A percentile compares a stretch with the other conserved stretches of the same genome.
These are phyloP conservation scores for Rhizophora apiculata DNA, from an alignment of 345 rosid genomes.

Conservation along the genomic window DNA sequence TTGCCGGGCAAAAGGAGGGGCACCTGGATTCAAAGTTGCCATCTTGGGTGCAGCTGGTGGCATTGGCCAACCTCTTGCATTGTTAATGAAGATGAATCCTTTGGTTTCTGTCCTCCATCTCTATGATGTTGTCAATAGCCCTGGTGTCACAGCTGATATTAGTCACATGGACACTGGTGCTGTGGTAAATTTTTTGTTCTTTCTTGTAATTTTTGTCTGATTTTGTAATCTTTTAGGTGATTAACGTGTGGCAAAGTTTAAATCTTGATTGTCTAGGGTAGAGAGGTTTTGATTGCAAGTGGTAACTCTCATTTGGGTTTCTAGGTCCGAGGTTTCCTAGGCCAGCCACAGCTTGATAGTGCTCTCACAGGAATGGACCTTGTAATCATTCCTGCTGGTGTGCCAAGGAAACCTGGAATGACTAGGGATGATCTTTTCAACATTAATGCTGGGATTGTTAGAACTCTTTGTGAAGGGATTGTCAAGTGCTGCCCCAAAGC, in stretches of 20 bases:
- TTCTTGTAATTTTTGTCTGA: not conserved
- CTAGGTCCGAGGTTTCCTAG: slow-evolving; percentile 30
- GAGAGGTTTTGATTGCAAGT: not conserved
- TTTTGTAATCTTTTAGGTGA: not conserved
- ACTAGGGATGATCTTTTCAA: slow-evolving; percentile 75
- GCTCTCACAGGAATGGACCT: slow-evolving; percentile 57
- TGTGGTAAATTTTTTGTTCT: slow-evolving; percentile 14
- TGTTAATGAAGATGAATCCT: slow-evolving; percentile 68
- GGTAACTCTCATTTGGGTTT: not conserved
- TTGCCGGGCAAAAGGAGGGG: slow-evolving; percentile 73
- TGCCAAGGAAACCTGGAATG: slow-evolving; percentile 76
- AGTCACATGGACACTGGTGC: slow-evolving; percentile 36
- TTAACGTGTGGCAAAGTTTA: too few species aligned
- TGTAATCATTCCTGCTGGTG: slow-evolving; percentile 69
- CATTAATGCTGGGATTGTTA: slow-evolving; percentile 56
- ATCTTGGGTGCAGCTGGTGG: slow-evolving; percentile 84
- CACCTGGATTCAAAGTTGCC: slow-evolving; percentile 73
- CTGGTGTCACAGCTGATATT: slow-evolving; percentile 33
- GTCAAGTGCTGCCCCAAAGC: slow-evolving; percentile 61
- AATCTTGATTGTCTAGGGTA: not conserved
- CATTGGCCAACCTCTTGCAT: slow-evolving; percentile 63
- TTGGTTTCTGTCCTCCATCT: slow-evolving; percentile 44
- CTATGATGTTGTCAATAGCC: slow-evolving; percentile 31
- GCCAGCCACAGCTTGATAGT: slow-evolving; percentile 25
- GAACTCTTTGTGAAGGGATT: slow-evolving; percentile 47